These are phyloP conservation scores for Nigrospora oryzae DNA, from an alignment of 2,329 filamentous ascomycete species.

Conservation along the genomic window DNA sequence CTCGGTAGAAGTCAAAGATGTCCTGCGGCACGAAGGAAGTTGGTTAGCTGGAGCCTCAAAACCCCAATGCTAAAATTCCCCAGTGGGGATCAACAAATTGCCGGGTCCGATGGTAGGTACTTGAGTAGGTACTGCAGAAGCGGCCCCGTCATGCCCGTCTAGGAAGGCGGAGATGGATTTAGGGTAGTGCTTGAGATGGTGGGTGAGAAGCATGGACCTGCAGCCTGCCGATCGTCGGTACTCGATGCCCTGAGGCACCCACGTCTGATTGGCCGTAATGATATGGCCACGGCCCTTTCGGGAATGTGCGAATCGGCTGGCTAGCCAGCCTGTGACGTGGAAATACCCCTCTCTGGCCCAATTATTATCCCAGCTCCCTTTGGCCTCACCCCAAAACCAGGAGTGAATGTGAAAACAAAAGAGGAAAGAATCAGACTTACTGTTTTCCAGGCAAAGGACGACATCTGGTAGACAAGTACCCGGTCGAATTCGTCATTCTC, in stretches of 20 bases:
- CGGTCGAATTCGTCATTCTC: background rate
- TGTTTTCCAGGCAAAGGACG: background rate
- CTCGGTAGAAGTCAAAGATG: background rate
- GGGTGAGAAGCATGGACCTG: background rate
- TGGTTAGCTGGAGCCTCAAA: background rate
- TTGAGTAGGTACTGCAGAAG: background rate
- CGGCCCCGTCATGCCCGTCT: background rate
- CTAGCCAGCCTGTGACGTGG: background rate
- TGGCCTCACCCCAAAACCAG: too few relatives aligned
- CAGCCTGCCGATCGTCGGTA: background rate
- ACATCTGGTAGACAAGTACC: background rate
- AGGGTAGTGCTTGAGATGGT: background rate
- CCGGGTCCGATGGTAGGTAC: background rate
- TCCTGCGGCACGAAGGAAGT: background rate
- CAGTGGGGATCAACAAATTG: background rate
- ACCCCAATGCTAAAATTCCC: background rate
- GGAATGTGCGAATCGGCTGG: background rate
- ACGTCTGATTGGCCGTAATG: too few relatives aligned
- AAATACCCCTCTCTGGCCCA: background rate
- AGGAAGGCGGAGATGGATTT: background rate
- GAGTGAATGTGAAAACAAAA: background rate
- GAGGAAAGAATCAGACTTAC: background rate
- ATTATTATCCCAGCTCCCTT: background rate
- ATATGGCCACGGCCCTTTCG: too few relatives aligned
- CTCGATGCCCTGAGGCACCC: too few relatives aligned